Conservation (phyloP, 305 asterid genomes). For the Petunia hybrid region DNA sequence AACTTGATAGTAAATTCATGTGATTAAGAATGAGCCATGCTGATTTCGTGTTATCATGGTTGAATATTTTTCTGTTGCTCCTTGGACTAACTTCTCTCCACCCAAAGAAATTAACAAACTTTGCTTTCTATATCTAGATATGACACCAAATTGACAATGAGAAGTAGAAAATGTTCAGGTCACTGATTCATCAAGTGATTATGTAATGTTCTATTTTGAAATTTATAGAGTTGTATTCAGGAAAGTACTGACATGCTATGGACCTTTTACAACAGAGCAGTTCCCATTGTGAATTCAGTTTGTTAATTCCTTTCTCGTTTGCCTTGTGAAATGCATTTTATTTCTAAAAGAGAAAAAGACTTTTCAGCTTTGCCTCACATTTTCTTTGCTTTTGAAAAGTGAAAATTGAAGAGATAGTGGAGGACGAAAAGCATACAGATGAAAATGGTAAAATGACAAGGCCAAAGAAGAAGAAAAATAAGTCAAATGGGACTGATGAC, state of each 20-base stretch:
- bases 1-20: conserved; percentile 23
- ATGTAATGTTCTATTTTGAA: background rate
- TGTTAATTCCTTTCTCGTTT: background rate
- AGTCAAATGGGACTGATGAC: conserved; percentile 41
- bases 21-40: conserved; percentile 21
- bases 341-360: background rate
- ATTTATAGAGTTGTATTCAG: background rate
- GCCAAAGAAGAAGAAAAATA: conserved; percentile 63
- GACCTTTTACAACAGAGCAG: conserved; percentile 5
- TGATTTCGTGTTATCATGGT: background rate
- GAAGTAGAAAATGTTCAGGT: background rate
- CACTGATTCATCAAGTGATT: background rate
- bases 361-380: background rate
- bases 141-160: conserved; percentile 1
- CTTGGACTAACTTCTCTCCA: background rate
- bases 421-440: conserved; percentile 60
- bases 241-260: background rate
- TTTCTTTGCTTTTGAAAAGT: conserved; percentile 47
- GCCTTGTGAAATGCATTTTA: background rate
- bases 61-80: conserved; percentile 12
- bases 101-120: background rate
- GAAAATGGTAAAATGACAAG: conserved; percentile 52
- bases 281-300: conserved; percentile 3
- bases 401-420: conserved; percentile 86
- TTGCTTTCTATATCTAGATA: background rate